These are phyloP conservation scores for Verticillium isaacii DNA, from an alignment of 2,329 filamentous ascomycete genomes.

Conservation along the genomic window DNA sequence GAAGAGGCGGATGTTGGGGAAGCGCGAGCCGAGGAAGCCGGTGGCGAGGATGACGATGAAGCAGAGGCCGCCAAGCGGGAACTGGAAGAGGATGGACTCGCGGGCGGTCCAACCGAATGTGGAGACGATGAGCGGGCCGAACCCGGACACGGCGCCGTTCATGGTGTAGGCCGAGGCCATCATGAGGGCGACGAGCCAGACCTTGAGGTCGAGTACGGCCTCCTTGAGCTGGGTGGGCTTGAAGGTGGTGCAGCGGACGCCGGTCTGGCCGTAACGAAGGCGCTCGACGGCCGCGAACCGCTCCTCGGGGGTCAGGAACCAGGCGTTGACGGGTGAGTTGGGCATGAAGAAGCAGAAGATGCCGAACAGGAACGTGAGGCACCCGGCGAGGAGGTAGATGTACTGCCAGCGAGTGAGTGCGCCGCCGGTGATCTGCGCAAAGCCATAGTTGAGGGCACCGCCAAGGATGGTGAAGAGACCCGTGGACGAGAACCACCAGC, in stretches of 20 bases:
- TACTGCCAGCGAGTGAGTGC: constrained; percentile 61
- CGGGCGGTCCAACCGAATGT: constrained; percentile 64
- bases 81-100: constrained; percentile 67
- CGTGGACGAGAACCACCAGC: constrained; percentile 60
- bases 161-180: constrained; percentile 68
- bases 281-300: constrained; percentile 60
- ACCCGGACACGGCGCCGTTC: constrained; percentile 67
- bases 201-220: constrained; percentile 52
- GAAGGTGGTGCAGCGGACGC: constrained; percentile 55
- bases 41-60: constrained; percentile 61
- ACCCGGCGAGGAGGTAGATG: constrained; percentile 63
- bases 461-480: constrained; percentile 61
- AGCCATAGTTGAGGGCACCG: constrained; percentile 61
- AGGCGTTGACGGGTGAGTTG: constrained; percentile 60
- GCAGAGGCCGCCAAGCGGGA: constrained; percentile 67
- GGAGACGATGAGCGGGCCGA: constrained; percentile 66
- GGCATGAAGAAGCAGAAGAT: constrained; percentile 61
- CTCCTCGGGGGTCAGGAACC: constrained; percentile 63
- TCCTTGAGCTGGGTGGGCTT: constrained; percentile 56
- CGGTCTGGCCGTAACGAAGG: constrained; percentile 57
- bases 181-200: constrained; percentile 61
- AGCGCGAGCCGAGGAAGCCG: constrained; percentile 57
- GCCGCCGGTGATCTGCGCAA: constrained; percentile 55
- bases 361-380: constrained; percentile 60
- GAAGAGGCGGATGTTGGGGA: constrained; percentile 59